Base-by-base conservation (phyloP, 805 yeast species). In the Yarrowia divulgata region DNA sequence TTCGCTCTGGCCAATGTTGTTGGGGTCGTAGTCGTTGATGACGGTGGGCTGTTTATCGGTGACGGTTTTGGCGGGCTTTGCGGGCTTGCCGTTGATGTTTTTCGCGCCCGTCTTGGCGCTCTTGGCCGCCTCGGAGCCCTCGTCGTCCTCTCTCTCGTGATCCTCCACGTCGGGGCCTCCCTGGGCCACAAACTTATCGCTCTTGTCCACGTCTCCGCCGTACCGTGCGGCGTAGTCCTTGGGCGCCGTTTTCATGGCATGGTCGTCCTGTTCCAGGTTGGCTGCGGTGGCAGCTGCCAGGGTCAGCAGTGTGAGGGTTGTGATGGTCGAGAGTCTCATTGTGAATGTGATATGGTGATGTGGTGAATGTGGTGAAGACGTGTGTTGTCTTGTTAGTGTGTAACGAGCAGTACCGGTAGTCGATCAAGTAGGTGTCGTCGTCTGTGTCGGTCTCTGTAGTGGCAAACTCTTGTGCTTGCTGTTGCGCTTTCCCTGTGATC, bases 1-100 rank as follows among this genome's bases (percentile, higher is more conserved):
- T 8, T 63, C 57, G n/a, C 57, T 49, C 48, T 63, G 68, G 18
- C 57, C 68, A 63, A 63, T 49, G 34, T 78, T 74, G 57, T 72
- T 74, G 13, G 80, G 80, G 69, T 78, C 79, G 67, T 78, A 79
- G 69, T 79, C 81, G 70, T 77, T 77, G 39, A 77, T 72, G 35
- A 77, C 78, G n/a, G 73, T 75, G 6, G 79, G 76, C 46, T 72
- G 72, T 46, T 75, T 73, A 62, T 73, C 72, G 40, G 73, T 60
- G 13, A 60, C 66, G n/a, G 40, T 45, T 14, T 60, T 60, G 34
- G 35, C 66, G 29, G 64, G 49, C 39, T 57, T 57, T 4, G 49
- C 64, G 49, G 64, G 37, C 42, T 60, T 66, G 5, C 19, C 55
- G 18, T 9, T 55, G 39, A 45, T 6, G 35, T 12, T 13, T 48